Percentiles rank a stretch among this genome's conserved stretches.
phyloP scores from a whole-genome alignment of 108 stramenopile species.

The Ochromonas danica region DNA sequence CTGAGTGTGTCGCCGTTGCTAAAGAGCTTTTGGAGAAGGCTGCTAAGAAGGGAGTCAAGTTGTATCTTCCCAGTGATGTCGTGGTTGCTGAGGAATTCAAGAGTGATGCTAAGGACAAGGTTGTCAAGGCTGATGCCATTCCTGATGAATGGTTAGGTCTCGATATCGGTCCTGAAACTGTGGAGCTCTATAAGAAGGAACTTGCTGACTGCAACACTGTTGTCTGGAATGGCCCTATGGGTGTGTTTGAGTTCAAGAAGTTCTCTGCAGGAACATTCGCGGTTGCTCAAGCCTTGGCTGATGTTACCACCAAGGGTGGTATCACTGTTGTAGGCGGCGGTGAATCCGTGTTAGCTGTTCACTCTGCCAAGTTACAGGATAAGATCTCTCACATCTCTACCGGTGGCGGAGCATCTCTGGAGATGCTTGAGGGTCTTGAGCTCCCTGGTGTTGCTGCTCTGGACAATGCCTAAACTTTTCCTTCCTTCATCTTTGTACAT shows the following conservation, averaged over 20 bases:
- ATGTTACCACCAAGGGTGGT: conserved; percentile 79
- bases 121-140: conserved; percentile 75
- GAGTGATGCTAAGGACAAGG: conserved; percentile 75
- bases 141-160: conserved; percentile 95
- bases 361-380: conserved; percentile 81
- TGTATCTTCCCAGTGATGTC: conserved; percentile 87
- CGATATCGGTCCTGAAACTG: conserved; percentile 88
- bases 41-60: conserved; percentile 86
- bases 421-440: conserved; percentile 54
- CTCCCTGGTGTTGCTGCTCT: conserved; percentile 53
- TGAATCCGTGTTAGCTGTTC: conserved; percentile 97
- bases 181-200: conserved; percentile 71
- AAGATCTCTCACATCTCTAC: conserved; percentile 96
- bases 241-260: conserved; percentile 91
- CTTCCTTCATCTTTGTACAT: too few relatives aligned
- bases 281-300: conserved; percentile 89
- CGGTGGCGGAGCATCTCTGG: conserved; percentile 72
- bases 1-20: conserved; percentile 85
- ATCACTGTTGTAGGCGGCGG: conserved; percentile 98
- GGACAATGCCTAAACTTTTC: conserved; percentile 48
- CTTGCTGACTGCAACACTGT: conserved; percentile 78
- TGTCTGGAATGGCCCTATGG: conserved; percentile 98
- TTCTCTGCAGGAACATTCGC: conserved; percentile 82
- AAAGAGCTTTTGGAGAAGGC: conserved; percentile 83
- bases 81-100: conserved; percentile 85